Evolutionary conservation across 305 asterid species (phyloP).

Genomic region (Andrographis paniculata): DNA sequence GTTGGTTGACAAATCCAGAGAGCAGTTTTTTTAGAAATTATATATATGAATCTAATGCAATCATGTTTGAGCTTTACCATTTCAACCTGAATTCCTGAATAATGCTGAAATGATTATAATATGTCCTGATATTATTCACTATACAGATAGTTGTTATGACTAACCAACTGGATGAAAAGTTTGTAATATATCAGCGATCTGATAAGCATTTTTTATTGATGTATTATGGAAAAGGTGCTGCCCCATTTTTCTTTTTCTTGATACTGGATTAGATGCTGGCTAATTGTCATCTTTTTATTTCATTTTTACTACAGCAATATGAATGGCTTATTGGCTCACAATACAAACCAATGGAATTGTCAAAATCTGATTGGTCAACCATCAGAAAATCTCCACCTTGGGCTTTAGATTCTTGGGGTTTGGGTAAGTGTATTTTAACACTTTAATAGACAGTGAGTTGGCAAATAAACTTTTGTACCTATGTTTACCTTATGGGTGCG

Average conservation of each 20-base stretch:
- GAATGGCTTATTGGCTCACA: constrained; percentile 96
- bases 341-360: constrained; percentile 89
- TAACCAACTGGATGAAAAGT: neutral
- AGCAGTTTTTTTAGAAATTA: too few species aligned
- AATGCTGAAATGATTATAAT: too few species aligned
- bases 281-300: constrained; percentile 13
- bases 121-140: too few species aligned
- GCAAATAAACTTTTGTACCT: too few species aligned
- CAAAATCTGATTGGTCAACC: constrained; percentile 84
- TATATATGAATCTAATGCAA: too few species aligned
- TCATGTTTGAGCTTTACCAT: neutral
- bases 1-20: too few species aligned
- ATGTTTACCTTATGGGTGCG: too few species aligned
- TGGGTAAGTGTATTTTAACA: constrained; percentile 54
- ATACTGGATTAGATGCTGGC: neutral
- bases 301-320: constrained; percentile 70
- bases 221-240: neutral
- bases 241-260: neutral
- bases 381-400: constrained; percentile 92
- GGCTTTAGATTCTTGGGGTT: constrained; percentile 98
- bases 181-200: neutral
- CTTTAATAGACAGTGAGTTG: neutral
- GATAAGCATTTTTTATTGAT: neutral
- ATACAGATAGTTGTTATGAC: neutral
- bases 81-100: neutral